These are phyloP conservation scores for Hypoxylon sp. DNA, from an alignment of 2,329 filamentous ascomycete species.

Conservation along the genomic window DNA sequence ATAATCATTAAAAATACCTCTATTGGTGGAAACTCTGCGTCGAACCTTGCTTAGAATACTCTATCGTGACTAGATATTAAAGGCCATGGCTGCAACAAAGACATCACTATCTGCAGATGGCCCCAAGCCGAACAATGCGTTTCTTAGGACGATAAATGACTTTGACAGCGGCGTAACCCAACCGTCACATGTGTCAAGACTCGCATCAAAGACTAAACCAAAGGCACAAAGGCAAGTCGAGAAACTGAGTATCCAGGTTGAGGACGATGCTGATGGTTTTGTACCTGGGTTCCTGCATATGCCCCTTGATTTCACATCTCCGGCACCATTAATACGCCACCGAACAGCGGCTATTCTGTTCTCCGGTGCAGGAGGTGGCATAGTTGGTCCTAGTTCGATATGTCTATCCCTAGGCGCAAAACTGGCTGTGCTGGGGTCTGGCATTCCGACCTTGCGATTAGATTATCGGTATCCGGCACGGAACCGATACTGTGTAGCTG, in stretches of 20 bases:
- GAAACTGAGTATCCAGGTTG: neutral
- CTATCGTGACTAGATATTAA: no score
- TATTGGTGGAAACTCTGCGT: no score
- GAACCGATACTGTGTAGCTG: neutral
- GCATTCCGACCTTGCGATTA: constrained; percentile 50
- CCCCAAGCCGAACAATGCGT: neutral
- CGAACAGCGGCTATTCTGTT: neutral
- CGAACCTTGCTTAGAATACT: no score
- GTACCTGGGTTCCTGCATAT: constrained; percentile 47
- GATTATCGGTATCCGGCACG: constrained; percentile 46
- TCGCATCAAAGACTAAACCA: neutral
- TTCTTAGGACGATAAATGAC: neutral
- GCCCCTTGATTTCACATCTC: constrained; percentile 45
- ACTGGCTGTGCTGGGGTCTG: constrained; percentile 47
- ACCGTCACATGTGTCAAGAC: neutral
- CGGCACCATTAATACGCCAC: no score
- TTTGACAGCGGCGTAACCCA: neutral
- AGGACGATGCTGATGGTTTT: constrained; percentile 22
- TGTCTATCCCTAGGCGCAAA: constrained; percentile 53
- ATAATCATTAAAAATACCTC: no score
- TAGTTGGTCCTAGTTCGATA: constrained; percentile 51
- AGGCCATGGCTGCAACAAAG: constrained; percentile 1
- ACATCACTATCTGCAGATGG: constrained; percentile 3
- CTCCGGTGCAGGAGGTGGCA: constrained; percentile 1
- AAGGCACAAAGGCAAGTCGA: neutral